Percentiles rank a stretch among this genome's conserved stretches.
Evolutionary conservation across 768 basidiomycete genomes (phyloP).

Genomic region (Aureoboletus auriporus): DNA sequence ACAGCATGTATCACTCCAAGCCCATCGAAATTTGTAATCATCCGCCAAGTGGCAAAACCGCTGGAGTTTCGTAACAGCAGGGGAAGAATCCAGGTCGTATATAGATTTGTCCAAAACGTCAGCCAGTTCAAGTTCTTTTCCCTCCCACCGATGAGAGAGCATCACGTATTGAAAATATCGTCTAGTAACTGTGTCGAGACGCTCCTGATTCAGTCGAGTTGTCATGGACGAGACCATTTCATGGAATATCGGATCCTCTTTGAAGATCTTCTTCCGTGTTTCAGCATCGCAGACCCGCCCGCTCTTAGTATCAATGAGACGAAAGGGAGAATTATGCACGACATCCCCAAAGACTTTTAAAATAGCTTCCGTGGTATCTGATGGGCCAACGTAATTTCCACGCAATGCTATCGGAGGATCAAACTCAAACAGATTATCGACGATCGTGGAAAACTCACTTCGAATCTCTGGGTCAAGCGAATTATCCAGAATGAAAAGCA

Average conservation of each 20-base stretch:
- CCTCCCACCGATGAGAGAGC: slow-evolving; percentile 22
- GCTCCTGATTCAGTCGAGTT: slow-evolving; percentile 3
- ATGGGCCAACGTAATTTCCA: slow-evolving; percentile 8
- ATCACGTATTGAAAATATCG: slow-evolving; percentile 16
- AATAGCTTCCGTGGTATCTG: slow-evolving; percentile 1
- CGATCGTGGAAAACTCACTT: slow-evolving; percentile 1
- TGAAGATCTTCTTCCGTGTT: slow-evolving; percentile 9
- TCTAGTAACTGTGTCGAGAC: slow-evolving; percentile 1
- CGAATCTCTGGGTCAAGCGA: slow-evolving; percentile 8
- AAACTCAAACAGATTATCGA: not conserved
- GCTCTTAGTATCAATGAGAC: slow-evolving; percentile 19
- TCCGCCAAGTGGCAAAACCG: slow-evolving; percentile 13
- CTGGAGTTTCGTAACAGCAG: slow-evolving; percentile 11
- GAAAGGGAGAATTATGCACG: slow-evolving; percentile 4
- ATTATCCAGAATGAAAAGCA: slow-evolving; percentile 10
- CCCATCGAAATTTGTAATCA: slow-evolving; percentile 13
- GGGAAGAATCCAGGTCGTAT: slow-evolving; percentile 6
- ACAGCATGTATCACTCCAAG: slow-evolving; percentile 23
- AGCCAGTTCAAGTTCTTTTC: slow-evolving; percentile 6
- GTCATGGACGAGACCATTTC: slow-evolving; percentile 16
- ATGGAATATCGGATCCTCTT: slow-evolving; percentile 6
- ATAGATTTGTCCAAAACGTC: slow-evolving; percentile 12
- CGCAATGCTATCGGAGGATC: slow-evolving; percentile 3
- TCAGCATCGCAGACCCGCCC: slow-evolving; percentile 17
- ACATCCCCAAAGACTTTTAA: not conserved